phyloP scores from a whole-genome alignment of 2,329 filamentous ascomycete genomes.

The Stagonosporopsis chrysanthemi region DNA sequence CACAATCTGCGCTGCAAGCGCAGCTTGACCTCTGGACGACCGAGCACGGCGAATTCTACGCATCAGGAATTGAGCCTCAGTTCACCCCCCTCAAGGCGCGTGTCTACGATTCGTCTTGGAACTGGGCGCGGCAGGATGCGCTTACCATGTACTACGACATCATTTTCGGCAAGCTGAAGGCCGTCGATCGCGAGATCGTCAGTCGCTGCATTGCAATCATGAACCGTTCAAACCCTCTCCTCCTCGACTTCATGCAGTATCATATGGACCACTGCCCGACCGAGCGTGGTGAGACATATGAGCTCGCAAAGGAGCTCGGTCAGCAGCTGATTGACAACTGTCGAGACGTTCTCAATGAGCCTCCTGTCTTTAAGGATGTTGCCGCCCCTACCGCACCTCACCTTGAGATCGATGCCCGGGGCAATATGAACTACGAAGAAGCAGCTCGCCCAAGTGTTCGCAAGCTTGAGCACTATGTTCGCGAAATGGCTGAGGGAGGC shows the following conservation, averaged over 20 bases:
- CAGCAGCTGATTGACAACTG: constrained; percentile 97
- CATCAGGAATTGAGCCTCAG: constrained; percentile 88
- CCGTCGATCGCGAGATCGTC: constrained; percentile 95
- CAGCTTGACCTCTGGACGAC: constrained; percentile 94
- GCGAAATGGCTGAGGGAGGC: constrained; percentile 97
- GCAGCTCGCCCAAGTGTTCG: constrained; percentile 85
- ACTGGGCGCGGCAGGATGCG: constrained; percentile 97
- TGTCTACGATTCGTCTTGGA: constrained; percentile 98
- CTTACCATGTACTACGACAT: constrained; percentile 99
- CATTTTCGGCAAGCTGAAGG: constrained; percentile 93
- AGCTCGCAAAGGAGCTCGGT: constrained; percentile 94
- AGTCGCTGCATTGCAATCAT: constrained; percentile 99
- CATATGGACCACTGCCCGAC: constrained; percentile 99
- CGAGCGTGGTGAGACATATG: constrained; percentile 95
- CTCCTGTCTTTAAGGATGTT: constrained; percentile 96
- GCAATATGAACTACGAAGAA: constrained; percentile 92
- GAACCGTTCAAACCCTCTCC: constrained; percentile 95
- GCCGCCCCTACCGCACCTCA: constrained; percentile 88
- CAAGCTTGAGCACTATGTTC: constrained; percentile 97
- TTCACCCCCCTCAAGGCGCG: constrained; percentile 94
- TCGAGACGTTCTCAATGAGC: constrained; percentile 82
- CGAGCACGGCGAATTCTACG: constrained; percentile 97
- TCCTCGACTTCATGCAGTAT: constrained; percentile 99
- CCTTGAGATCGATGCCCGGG: constrained; percentile 89
- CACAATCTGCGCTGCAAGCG: constrained; percentile 84